These are phyloP conservation scores for Fusarium succisae DNA, from an alignment of 2,329 filamentous ascomycete species.

Conservation along the genomic window DNA sequence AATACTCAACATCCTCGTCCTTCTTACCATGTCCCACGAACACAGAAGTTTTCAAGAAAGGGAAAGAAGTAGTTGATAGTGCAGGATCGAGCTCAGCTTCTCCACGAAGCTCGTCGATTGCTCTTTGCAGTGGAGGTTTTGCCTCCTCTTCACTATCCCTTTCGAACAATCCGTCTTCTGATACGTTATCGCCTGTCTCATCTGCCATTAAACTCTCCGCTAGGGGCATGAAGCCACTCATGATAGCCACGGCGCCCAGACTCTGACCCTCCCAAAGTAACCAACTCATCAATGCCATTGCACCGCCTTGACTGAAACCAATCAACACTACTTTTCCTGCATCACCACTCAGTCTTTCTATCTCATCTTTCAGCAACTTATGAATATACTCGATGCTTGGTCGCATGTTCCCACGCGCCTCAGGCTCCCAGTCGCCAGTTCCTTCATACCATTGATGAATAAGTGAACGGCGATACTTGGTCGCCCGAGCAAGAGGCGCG, in stretches of 20 bases:
- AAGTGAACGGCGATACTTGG: slow-evolving; percentile 45
- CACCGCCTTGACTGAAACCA: slow-evolving; percentile 65
- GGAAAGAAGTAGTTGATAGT: not conserved
- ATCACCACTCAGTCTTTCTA: slow-evolving; percentile 47
- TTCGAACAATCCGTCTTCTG: slow-evolving; percentile 36
- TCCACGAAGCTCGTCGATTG: slow-evolving; percentile 41
- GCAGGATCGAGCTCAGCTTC: slow-evolving; percentile 41
- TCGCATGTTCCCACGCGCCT: slow-evolving; percentile 48
- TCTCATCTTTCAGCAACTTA: slow-evolving; percentile 49
- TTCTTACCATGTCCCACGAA: slow-evolving; percentile 57
- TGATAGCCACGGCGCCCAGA: slow-evolving; percentile 52
- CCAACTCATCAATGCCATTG: slow-evolving; percentile 53
- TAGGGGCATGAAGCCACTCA: slow-evolving; percentile 59
- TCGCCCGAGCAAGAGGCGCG: slow-evolving; percentile 50
- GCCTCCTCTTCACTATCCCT: not conserved
- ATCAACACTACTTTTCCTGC: slow-evolving; percentile 55
- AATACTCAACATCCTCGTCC: slow-evolving; percentile 53
- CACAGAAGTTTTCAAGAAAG: slow-evolving; percentile 48
- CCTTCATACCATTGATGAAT: slow-evolving; percentile 52
- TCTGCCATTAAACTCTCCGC: slow-evolving; percentile 42
- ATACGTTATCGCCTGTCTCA: not conserved
- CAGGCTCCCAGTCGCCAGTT: slow-evolving; percentile 48
- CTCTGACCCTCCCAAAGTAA: slow-evolving; percentile 55
- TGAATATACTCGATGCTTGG: slow-evolving; percentile 55
- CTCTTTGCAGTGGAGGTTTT: slow-evolving; percentile 26